Conservation (phyloP, 2,329 filamentous ascomycete species). For the Aquanectria penicillioides region DNA sequence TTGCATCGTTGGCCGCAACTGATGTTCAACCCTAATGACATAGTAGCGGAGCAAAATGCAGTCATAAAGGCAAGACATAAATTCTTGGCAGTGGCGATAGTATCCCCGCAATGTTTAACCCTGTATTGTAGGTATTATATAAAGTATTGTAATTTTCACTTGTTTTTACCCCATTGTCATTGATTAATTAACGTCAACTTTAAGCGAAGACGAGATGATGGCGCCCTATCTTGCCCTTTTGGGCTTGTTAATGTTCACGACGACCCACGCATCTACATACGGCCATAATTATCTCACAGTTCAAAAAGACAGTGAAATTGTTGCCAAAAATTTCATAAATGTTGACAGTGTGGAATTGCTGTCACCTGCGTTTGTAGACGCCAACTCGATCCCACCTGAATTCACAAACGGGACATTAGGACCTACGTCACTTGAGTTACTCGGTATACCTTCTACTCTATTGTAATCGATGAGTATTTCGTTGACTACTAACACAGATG, state of each 20-base stretch:
- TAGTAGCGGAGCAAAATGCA: background rate
- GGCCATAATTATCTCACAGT: background rate
- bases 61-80: no score
- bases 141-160: background rate
- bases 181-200: no score
- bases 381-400: background rate
- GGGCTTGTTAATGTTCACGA: background rate
- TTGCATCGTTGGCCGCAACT: background rate
- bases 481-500: background rate
- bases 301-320: slow-evolving; percentile 6
- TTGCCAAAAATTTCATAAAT: slow-evolving; percentile 9
- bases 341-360: background rate
- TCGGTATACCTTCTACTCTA: background rate
- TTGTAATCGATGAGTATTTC: background rate
- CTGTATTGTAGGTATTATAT: no score
- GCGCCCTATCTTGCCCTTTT: background rate
- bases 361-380: background rate
- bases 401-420: slow-evolving; percentile 11
- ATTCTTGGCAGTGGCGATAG: no score
- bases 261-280: background rate
- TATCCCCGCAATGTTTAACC: no score
- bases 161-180: background rate
- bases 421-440: background rate
- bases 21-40: background rate
- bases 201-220: background rate